Base-by-base conservation (phyloP, 108 stramenopile species). In the Seminavis robusta region DNA sequence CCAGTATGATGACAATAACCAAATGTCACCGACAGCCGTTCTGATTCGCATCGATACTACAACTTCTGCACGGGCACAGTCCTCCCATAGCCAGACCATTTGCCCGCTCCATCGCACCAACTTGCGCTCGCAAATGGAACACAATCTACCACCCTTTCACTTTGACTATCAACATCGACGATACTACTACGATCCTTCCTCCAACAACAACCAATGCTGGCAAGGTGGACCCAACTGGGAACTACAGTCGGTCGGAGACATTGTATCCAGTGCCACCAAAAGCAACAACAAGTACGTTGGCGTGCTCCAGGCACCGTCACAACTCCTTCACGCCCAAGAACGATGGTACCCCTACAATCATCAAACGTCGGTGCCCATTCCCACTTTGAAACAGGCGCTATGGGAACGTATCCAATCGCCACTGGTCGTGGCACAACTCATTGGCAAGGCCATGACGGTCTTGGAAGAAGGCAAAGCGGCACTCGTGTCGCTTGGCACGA, bases 191-290 rank as follows among this genome's bases (percentile, higher is more conserved):
- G 58, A 79, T 56, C 61, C n/a, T n/a, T n/a, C n/a, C n/a, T n/a
- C 64, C 33, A 47, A 34, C 2, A 25, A 56, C 20, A 50, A 43
- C 24, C 17, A 26, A 47, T 47, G 63, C 17, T 21, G 69, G 2
- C 52, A 71, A 44, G 84, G 84, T 30, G 68, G 76, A 0, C 84
- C 84, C 34, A 54, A 49, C 15, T 44, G 81, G 24, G 53, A 77
- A 20, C 27, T 37, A 44, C 30, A 39, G 29, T 43, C 68, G 16
- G 25, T 79, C 10, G n/a, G 24, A 21, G 50, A 65, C 17, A 55
- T 81, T 4, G 43, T 71, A 28, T 21, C 62, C 4, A 26, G 29
- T 1, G 49, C 49, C 40, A 50, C 6, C 44, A 39, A 31, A 29
- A 42, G n/a, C 44, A 65, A 19, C 42, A 43, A 16, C 17, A 20